These are phyloP conservation scores for Hymenochaete sp. DNA, from an alignment of 1,284 basidiomycete genomes.

Conservation along the genomic window DNA sequence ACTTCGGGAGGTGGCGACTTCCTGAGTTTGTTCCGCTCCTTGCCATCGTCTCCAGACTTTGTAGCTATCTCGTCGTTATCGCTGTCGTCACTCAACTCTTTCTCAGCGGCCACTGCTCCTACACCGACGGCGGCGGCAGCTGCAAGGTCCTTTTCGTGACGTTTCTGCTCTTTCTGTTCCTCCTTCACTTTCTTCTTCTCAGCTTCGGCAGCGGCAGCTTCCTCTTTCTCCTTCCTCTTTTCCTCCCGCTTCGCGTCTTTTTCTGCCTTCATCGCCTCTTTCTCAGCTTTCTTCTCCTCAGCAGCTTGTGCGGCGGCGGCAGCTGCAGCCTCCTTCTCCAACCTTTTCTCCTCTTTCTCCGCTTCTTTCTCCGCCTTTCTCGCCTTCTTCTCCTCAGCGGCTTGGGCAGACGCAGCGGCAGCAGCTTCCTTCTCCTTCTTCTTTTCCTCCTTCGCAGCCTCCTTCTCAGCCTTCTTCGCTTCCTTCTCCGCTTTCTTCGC, in stretches of 20 bases:
- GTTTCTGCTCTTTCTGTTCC: background rate
- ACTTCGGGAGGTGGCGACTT: too few relatives aligned
- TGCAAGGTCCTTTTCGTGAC: background rate
- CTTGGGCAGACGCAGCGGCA: too few relatives aligned
- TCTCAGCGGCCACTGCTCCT: background rate
- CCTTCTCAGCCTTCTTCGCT: too few relatives aligned
- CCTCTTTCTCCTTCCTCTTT: background rate
- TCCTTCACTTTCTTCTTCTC: background rate
- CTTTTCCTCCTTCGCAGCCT: too few relatives aligned
- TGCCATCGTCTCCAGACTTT: background rate
- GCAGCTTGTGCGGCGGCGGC: background rate
- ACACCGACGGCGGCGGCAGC: conserved; percentile 1
- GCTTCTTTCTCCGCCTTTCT: background rate
- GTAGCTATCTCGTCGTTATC: too few relatives aligned
- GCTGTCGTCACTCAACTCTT: background rate
- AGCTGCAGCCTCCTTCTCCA: background rate
- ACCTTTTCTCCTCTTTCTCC: background rate
- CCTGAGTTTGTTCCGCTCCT: background rate
- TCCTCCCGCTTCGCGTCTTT: background rate
- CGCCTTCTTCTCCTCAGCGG: background rate
- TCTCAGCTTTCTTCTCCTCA: background rate
- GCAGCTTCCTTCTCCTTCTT: too few relatives aligned
- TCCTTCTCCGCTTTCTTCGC: background rate
- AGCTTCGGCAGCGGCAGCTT: background rate
- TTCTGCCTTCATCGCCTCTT: background rate